Percentiles rank a stretch among this genome's conserved stretches.
Evolutionary conservation across 208 protist genomes (phyloP).

Genomic region (Crithidia expoeki): DNA sequence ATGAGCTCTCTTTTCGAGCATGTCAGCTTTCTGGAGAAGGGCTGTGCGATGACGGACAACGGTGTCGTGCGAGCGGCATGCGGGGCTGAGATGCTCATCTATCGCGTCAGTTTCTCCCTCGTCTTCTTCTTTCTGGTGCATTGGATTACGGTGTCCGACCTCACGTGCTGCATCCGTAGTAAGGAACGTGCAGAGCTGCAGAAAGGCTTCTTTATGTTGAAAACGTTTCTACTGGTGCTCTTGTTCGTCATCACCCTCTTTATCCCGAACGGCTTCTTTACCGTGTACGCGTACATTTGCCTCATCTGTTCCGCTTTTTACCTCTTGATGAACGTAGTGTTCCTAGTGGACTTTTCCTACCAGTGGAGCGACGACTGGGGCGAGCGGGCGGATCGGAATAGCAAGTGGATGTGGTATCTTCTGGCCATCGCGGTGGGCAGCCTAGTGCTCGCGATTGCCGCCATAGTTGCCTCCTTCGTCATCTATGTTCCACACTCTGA

Average conservation of each 20-base stretch:
- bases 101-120: conserved; percentile 86
- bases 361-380: conserved; percentile 93
- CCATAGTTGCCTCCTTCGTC: conserved; percentile 63
- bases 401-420: conserved; percentile 91
- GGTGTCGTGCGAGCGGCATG: conserved; percentile 47
- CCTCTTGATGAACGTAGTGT: conserved; percentile 90
- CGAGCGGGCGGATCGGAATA: conserved; percentile 73
- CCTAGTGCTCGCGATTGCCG: conserved; percentile 51
- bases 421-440: conserved; percentile 54
- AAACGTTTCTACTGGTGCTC: conserved; percentile 73
- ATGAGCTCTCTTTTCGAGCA: conserved; percentile 59
- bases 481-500: conserved; percentile 78
- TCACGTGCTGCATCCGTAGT: conserved; percentile 86
- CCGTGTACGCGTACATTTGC: conserved; percentile 80
- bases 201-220: conserved; percentile 77
- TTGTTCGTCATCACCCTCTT: conserved; percentile 71
- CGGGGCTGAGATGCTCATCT: conserved; percentile 79
- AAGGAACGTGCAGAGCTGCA: conserved; percentile 80
- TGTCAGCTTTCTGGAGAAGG: conserved; percentile 56
- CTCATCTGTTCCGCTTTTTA: conserved; percentile 84
- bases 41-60: conserved; percentile 47
- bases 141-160: conserved; percentile 80
- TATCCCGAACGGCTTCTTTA: conserved; percentile 90
- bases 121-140: conserved; percentile 85
- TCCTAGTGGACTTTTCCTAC: conserved; percentile 95